Conservation (phyloP, 1,139 yeast genomes). For the Scheffersomyces insectosa region DNA sequence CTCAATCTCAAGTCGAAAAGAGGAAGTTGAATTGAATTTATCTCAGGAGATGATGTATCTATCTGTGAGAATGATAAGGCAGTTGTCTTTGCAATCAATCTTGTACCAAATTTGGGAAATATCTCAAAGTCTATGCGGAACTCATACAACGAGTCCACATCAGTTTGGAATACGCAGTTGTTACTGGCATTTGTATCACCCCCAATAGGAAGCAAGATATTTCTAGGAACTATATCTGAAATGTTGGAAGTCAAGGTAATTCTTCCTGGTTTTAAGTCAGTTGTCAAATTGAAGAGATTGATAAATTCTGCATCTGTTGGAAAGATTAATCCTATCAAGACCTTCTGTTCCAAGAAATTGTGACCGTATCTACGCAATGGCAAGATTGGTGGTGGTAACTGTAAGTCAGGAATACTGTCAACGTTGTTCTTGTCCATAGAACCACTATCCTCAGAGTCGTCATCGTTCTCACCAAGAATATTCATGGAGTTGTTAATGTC, state of each 20-base stretch:
- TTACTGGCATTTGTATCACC: slow-evolving; percentile 57
- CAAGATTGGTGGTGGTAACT: slow-evolving; percentile 93
- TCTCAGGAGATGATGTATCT: slow-evolving; percentile 46
- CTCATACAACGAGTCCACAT: slow-evolving; percentile 60
- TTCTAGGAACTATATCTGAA: slow-evolving; percentile 81
- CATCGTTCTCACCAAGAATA: slow-evolving; percentile 35
- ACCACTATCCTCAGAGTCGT: slow-evolving; percentile 44
- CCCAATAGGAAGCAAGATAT: slow-evolving; percentile 73
- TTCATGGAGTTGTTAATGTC: slow-evolving; percentile 16
- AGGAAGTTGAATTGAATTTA: slow-evolving; percentile 62
- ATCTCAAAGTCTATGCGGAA: slow-evolving; percentile 87
- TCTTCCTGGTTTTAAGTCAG: slow-evolving; percentile 51
- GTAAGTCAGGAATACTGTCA: slow-evolving; percentile 84
- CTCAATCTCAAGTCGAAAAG: slow-evolving; percentile 79
- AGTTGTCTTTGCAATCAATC: slow-evolving; percentile 85
- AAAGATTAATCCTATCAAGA: slow-evolving; percentile 73
- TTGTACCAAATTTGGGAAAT: slow-evolving; percentile 92
- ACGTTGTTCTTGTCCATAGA: slow-evolving; percentile 36
- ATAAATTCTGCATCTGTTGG: slow-evolving; percentile 58
- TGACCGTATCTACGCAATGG: slow-evolving; percentile 95
- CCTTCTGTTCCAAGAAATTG: slow-evolving; percentile 87
- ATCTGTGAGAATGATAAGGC: slow-evolving; percentile 59
- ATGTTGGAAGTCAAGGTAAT: slow-evolving; percentile 73
- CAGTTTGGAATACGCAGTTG: slow-evolving; percentile 83
- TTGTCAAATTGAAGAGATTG: slow-evolving; percentile 47